phyloP scores from a whole-genome alignment of 257 asterid genomes.

The Solanum etuberosum region DNA sequence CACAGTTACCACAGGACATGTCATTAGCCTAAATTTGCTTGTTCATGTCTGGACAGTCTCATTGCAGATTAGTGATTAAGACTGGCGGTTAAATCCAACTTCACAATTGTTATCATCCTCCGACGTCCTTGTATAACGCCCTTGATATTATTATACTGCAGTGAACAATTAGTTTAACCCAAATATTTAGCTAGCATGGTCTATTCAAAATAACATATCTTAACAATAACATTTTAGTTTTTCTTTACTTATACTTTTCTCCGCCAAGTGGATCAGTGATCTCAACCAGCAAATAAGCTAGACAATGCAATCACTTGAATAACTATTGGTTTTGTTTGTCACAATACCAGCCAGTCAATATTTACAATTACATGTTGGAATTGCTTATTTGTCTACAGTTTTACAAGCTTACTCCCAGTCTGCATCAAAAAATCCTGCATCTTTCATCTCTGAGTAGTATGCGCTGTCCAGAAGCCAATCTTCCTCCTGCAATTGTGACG shows the following conservation, averaged over 20 bases:
- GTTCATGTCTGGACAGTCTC: neutral
- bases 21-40: neutral
- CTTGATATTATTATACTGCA: neutral
- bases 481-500: slow-evolving; percentile 46
- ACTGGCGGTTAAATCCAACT: neutral
- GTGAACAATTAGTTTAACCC: neutral
- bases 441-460: slow-evolving; percentile 86
- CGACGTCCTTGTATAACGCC: neutral
- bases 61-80: neutral
- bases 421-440: slow-evolving; percentile 79
- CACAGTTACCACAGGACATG: no score
- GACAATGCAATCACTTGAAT: neutral
- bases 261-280: neutral
- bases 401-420: slow-evolving; percentile 50
- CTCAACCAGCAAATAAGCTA: neutral
- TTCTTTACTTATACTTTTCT: neutral
- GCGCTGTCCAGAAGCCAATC: slow-evolving; percentile 88
- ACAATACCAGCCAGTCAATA: neutral
- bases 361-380: neutral
- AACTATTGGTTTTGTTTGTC: neutral
- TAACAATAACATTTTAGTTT: neutral
- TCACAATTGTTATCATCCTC: neutral
- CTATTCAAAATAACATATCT: neutral
- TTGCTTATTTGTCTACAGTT: neutral
- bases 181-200: neutral